Evolutionary conservation across 768 basidiomycete genomes (phyloP).

Genomic region (Hypholoma sublateritium): DNA sequence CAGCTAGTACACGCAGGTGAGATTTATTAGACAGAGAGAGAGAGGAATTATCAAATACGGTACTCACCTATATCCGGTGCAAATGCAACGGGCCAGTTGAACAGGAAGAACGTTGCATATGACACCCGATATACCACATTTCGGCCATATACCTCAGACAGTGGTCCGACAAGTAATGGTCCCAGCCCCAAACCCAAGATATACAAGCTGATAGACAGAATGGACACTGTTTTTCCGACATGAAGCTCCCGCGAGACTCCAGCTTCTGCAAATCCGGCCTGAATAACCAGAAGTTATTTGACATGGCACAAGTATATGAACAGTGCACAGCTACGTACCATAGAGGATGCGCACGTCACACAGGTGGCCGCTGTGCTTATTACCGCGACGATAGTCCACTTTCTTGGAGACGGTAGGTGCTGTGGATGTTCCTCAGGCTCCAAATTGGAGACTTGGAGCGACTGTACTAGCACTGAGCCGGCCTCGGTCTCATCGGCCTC

Average conservation of each 20-base stretch:
- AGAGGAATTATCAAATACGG: neutral
- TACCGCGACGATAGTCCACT: conserved; percentile 48
- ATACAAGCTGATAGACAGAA: conserved; percentile 56
- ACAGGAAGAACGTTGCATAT: conserved; percentile 58
- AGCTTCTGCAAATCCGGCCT: conserved; percentile 65
- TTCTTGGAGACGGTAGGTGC: conserved; percentile 34
- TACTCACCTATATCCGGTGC: conserved; percentile 60
- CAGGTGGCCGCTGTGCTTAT: conserved; percentile 49
- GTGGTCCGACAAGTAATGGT: conserved; percentile 53
- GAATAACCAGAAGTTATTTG: neutral
- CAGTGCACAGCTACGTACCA: conserved; percentile 36
- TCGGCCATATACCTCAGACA: conserved; percentile 62
- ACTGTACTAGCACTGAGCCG: too few relatives aligned
- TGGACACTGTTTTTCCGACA: conserved; percentile 45
- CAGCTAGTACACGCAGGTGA: conserved; percentile 31
- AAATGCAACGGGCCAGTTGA: conserved; percentile 75
- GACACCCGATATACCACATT: conserved; percentile 63
- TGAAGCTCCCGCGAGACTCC: conserved; percentile 52
- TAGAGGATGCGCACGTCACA: conserved; percentile 55
- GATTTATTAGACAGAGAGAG: neutral
- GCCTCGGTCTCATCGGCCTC: too few relatives aligned
- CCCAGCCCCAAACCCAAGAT: conserved; percentile 60
- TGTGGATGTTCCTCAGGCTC: conserved; percentile 44
- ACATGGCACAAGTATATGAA: neutral
- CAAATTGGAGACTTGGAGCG: conserved; percentile 32